Percentiles rank a stretch among this genome's conserved stretches.
These are phyloP conservation scores for Cladosporium sp. DNA, from an alignment of 2,329 filamentous ascomycete species.

Conservation along the genomic window DNA sequence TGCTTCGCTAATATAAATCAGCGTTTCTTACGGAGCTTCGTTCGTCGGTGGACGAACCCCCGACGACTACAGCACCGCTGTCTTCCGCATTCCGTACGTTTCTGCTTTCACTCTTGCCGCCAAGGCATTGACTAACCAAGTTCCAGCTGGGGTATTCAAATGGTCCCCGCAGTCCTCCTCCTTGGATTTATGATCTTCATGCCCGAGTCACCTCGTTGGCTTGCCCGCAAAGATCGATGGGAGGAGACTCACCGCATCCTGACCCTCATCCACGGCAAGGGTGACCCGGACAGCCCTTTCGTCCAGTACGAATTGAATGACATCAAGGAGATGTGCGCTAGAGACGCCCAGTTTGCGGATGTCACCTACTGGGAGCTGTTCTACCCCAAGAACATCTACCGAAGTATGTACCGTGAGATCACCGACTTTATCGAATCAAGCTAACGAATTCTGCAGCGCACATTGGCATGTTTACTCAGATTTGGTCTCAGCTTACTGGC, in stretches of 20 bases:
- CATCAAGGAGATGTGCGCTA: slow-evolving; percentile 62
- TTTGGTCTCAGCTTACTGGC: slow-evolving; percentile 67
- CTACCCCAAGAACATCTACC: slow-evolving; percentile 62
- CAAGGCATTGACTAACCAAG: slow-evolving; percentile 20
- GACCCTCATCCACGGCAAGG: slow-evolving; percentile 36
- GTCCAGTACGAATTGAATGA: slow-evolving; percentile 64
- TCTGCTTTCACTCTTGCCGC: not conserved
- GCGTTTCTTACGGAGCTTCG: slow-evolving; percentile 57
- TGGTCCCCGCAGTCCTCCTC: slow-evolving; percentile 35
- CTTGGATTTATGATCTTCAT: slow-evolving; percentile 37
- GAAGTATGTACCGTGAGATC: slow-evolving; percentile 32
- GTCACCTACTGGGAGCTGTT: slow-evolving; percentile 68
- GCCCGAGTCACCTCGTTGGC: slow-evolving; percentile 41
- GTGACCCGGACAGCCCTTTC: slow-evolving; percentile 38
- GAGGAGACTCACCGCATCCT: slow-evolving; percentile 39
- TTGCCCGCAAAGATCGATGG: slow-evolving; percentile 41
- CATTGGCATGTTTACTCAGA: slow-evolving; percentile 64
- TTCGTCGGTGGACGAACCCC: slow-evolving; percentile 44
- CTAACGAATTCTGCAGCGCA: slow-evolving; percentile 31
- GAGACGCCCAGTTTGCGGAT: slow-evolving; percentile 63
- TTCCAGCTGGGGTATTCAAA: slow-evolving; percentile 42
- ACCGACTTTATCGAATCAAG: too few relatives aligned
- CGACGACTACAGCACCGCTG: slow-evolving; percentile 13
- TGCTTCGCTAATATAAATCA: not conserved
- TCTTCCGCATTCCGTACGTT: slow-evolving; percentile 49